Base-by-base conservation (phyloP, 2,329 filamentous ascomycete species). In the Zymoseptoria ardabiliae region DNA sequence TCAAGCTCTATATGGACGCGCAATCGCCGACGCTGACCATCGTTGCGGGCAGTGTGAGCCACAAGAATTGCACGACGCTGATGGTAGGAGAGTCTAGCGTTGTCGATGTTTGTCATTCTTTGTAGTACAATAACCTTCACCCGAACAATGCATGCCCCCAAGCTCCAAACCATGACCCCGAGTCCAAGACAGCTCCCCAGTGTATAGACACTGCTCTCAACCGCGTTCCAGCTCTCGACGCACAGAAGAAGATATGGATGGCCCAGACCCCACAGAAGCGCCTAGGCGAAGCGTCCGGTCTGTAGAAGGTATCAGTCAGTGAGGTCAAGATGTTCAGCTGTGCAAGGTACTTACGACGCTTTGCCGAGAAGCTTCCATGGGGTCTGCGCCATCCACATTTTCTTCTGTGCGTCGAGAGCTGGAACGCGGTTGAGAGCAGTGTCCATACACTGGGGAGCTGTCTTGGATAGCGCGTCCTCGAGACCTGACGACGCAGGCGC, bases 131-230 rank as follows among this genome's bases (percentile, higher is more conserved):
- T 23, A 23, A 23, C 5, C 22, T 23, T 23, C 22, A 2, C 22
- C 22, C 22, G 22, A 23, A 23, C 22, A 23, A 2, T 5, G 22
- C 22, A 23, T 23, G 22, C 22, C 22, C 22, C 22, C 3, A 23
- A 23, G 22, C 22, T 23, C 22, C 22, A 23, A 23, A 23, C 22
- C 22, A 23, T 23, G 5, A 23, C 22, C 22, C 71, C 86, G 89
- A 48, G 89, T 91, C 70, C 93, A 94, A 81, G 87, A 85, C 75
- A 91, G 93, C 76, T 90, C 86, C 7, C 89, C 90, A 21, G 89
- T 93, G 92, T 79, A 92, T 93, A 85, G 88, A 92, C 78, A 94
- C 89, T 4, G 87, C 86, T 4, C 80, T 91, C 63, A 92, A 91
- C 82, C 85, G 86, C 61, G 87, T 90, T 9, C 87, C 88, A 22